These are phyloP conservation scores for Candida michaelii DNA, from an alignment of 805 yeast genomes.

Conservation along the genomic window DNA sequence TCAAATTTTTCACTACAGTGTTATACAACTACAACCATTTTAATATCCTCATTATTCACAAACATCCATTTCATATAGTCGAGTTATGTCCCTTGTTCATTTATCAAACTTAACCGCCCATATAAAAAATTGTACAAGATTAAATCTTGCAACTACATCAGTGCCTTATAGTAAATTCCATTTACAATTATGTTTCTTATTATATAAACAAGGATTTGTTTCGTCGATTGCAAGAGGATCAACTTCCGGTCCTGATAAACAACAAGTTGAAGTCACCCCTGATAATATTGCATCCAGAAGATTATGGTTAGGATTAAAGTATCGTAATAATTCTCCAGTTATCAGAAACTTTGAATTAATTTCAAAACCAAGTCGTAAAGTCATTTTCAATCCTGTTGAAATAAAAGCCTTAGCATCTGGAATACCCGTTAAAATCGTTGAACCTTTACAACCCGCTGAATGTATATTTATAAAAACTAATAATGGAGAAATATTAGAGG, in stretches of 20 bases:
- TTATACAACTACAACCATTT: neutral
- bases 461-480: conserved; percentile 65
- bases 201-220: conserved; percentile 89
- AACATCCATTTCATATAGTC: neutral
- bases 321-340: conserved; percentile 77
- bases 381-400: conserved; percentile 61
- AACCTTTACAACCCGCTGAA: conserved; percentile 88
- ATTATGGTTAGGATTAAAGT: conserved; percentile 90
- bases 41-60: no score
- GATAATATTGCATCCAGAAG: conserved; percentile 84
- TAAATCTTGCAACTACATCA: conserved; percentile 69
- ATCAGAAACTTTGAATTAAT: conserved; percentile 68
- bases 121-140: conserved; percentile 81
- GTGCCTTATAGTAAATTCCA: conserved; percentile 83
- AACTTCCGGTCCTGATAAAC: conserved; percentile 75
- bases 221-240: conserved; percentile 85
- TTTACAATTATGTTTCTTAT: conserved; percentile 76
- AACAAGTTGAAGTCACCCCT: conserved; percentile 75
- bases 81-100: conserved; percentile 75
- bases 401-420: conserved; percentile 76
- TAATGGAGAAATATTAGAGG: conserved; percentile 55
- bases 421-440: conserved; percentile 65
- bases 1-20: conserved; percentile 2
- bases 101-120: conserved; percentile 86
- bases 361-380: conserved; percentile 81